Base-by-base conservation (phyloP, 345 rosid species). In the Aquilaria yunnanensis region DNA sequence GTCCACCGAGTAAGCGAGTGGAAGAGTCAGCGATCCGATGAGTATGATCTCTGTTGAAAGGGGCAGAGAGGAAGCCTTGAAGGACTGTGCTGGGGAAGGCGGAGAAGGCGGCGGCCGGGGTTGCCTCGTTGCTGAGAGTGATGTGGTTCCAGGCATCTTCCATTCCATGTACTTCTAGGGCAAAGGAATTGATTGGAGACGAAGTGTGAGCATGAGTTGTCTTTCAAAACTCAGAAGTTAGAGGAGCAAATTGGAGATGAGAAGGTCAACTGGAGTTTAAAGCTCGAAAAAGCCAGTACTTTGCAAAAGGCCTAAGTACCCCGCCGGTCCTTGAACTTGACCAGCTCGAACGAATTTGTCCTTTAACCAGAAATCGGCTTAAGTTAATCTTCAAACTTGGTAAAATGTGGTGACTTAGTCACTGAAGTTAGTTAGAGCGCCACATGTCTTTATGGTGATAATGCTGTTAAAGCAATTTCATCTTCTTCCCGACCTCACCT, bases 111-210 rank as follows among this genome's bases (percentile, higher is more conserved):
- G 47, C 13, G 47, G 33, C 10, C 45, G 54, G 12, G n/a, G 46
- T 10, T 12, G 46, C 31, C 43, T 30, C 3, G 46, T 12, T 14
- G 9, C 47, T 56, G 30, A 2, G 49, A 54, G 31, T 52, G 57
- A 64, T 32, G 16, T 41, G 64, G 43, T 65, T 63, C 88, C 88
- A 78, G 9, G 78, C 75, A n/a, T 83, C 85, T 54, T 80, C 88
- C 80, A 80, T 54, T 80, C 88, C 80, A 80, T 80, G 58, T 80
- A 63, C 54, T 14, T 34, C 33, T 23, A 33, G 37, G 54, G 43
- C 14, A 57, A 59, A 13, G 51, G 30, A 4, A 52, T 6, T 14
- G 61, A 37, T 10, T 54, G 33, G 66, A 30, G 47, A 23, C 56
- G 16, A 12, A 37, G 12, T 12, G 51, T 8, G 70, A 70, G 31